Conservation (phyloP, 805 yeast genomes). For the Lachancea nothofagi region DNA sequence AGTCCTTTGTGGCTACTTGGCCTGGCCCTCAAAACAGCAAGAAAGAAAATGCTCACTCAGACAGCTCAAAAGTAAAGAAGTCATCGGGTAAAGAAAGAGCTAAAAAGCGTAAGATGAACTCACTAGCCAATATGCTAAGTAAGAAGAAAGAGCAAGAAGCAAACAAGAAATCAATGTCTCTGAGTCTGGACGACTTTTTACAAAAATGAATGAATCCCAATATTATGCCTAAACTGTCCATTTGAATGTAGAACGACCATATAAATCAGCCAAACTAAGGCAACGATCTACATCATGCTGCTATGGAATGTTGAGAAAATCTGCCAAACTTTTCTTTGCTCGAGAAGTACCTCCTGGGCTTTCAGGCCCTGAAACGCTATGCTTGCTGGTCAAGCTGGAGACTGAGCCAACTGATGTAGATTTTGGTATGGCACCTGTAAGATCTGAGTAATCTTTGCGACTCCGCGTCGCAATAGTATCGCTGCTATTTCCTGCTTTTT, state of each 20-base stretch:
- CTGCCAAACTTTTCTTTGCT: constrained; percentile 9
- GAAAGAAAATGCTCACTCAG: not conserved
- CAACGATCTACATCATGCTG: no score
- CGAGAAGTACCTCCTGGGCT: constrained; percentile 2
- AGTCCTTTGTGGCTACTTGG: constrained; percentile 26
- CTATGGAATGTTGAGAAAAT: constrained; percentile 7
- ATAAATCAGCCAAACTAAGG: no score
- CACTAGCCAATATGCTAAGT: constrained; percentile 38
- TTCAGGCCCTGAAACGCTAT: not conserved
- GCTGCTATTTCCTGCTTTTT: not conserved
- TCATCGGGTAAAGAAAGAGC: constrained; percentile 35
- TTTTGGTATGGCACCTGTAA: constrained; percentile 1
- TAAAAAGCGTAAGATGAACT: constrained; percentile 44
- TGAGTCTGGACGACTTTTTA: constrained; percentile 50
- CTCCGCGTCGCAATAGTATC: not conserved
- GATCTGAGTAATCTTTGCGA: not conserved
- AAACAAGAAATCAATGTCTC: constrained; percentile 30
- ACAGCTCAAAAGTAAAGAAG: constrained; percentile 8
- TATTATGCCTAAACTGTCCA: not conserved
- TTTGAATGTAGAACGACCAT: no score
- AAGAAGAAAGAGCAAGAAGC: constrained; percentile 38
- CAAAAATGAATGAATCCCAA: constrained; percentile 17
- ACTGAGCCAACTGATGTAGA: constrained; percentile 7
- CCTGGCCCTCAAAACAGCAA: constrained; percentile 11
- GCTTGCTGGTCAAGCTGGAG: constrained; percentile 5